phyloP scores from a whole-genome alignment of 306 rosid species.

The Mimosa pudica region DNA sequence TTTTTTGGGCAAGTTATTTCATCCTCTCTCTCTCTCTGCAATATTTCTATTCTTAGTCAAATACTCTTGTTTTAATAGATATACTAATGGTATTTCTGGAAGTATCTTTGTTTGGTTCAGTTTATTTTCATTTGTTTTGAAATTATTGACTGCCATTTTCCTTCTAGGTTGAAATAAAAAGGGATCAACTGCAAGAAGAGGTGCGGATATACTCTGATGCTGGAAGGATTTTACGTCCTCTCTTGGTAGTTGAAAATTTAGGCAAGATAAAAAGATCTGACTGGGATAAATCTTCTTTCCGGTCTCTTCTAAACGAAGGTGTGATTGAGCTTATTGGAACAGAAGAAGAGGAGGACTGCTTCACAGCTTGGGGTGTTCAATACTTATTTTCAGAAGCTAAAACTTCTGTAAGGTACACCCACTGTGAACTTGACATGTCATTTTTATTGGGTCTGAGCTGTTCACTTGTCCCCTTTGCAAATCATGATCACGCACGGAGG shows the following conservation, averaged over 20 bases:
- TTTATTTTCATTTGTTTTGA: constrained; percentile 1
- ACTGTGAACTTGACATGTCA: constrained; percentile 93
- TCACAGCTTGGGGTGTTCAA: constrained; percentile 75
- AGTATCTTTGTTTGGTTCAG: constrained; percentile 15
- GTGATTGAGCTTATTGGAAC: constrained; percentile 83
- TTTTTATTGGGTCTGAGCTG: constrained; percentile 84
- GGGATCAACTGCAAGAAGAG: constrained; percentile 72
- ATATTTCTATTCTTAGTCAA: neutral
- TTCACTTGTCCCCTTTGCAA: constrained; percentile 83
- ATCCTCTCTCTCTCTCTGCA: neutral
- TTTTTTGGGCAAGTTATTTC: neutral
- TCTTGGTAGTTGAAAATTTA: constrained; percentile 77
- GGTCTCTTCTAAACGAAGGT: constrained; percentile 67
- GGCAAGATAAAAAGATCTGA: constrained; percentile 57
- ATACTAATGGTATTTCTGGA: constrained; percentile 11
- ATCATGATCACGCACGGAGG: constrained; percentile 97
- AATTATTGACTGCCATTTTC: constrained; percentile 26
- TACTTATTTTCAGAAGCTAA: constrained; percentile 64
- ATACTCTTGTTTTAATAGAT: neutral
- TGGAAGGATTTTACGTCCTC: constrained; percentile 95
- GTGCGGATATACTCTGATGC: constrained; percentile 86
- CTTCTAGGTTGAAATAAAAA: constrained; percentile 83
- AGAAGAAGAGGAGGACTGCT: constrained; percentile 97
- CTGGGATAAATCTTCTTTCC: constrained; percentile 55
- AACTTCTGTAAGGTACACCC: constrained; percentile 57